Evolutionary conservation across 495 filamentous ascomycete genomes (phyloP), one percentile per base, ranked within the genome.

Genomic region (Daldinia caldariorum): DNA sequence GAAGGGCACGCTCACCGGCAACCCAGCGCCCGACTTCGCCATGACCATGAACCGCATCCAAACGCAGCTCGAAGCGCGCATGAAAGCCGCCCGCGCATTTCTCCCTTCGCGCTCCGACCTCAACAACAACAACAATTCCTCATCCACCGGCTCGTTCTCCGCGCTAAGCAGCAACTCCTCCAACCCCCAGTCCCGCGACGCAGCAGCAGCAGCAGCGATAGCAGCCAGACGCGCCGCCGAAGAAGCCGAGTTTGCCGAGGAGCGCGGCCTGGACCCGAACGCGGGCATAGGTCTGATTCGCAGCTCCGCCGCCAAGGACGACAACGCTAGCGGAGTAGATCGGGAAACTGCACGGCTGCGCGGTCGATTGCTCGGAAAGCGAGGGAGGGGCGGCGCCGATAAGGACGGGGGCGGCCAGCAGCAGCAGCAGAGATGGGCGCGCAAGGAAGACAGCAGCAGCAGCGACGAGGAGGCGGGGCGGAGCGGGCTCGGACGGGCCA

Each of bases 381-480:
- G 63, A 22, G 63, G 69, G 43, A 53, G 59, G 14, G 18, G 32
- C 32, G 54, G 53, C 14, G n/a, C 32, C 8, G 50, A 63, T 45
- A 16, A 58, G 32, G 50, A 54, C 12, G 68, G 57, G 1, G 26
- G 26, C 26, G n/a, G n/a, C n/a, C n/a, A n/a, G n/a, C 26, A 26
- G 26, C 26, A 26, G 31, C 61, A 60, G 32, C 47, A 32, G 41
- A 69, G 53, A 66, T 68, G 32, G 71, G 37, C 22, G 76, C 32
- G 70, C 10, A 67, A 77, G 2, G 82, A 79, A 5, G 82, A 83
- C 7, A 83, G 80, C 49, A 26, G 80, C 49, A 26, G 26, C 26
- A 83, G 86, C 56, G 88, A 89, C 45, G 88, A 91, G 31, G 88
- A 90, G 22, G 80, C 84, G 58, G 88, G 89, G n/a, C 79, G 89